phyloP scores from a whole-genome alignment of 306 rosid species.

The Prunus davidiana region DNA sequence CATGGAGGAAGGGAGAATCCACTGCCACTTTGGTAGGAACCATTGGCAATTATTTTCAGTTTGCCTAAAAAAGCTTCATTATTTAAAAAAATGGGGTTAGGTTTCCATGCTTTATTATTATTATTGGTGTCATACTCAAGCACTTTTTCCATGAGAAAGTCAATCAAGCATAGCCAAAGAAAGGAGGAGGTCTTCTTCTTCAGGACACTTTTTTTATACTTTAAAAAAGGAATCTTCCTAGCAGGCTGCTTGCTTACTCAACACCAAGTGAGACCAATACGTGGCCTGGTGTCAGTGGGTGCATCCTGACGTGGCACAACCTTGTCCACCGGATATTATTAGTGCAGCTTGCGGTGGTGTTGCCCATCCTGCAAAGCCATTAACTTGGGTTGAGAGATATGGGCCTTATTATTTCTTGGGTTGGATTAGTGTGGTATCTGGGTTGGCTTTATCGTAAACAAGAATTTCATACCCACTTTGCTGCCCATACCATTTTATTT shows the following conservation, averaged over 20 bases:
- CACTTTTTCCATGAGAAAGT: no score
- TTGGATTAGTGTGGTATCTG: background rate
- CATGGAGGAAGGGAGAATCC: no score
- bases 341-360: no score
- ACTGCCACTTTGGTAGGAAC: no score
- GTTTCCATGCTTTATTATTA: no score
- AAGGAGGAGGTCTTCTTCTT: background rate
- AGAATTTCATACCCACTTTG: background rate
- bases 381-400: no score
- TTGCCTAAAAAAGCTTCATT: no score
- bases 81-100: no score
- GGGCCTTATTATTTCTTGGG: no score
- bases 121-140: no score
- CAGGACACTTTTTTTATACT: background rate
- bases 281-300: background rate
- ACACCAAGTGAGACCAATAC: background rate
- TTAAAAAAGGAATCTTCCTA: background rate
- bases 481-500: background rate
- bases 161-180: background rate
- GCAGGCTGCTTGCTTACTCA: background rate
- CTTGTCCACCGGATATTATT: constrained; percentile 3
- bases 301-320: constrained; percentile 28
- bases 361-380: no score
- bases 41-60: no score
- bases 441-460: background rate